Base-by-base conservation (phyloP, 257 asterid species). In the Sherardia arvensis region DNA sequence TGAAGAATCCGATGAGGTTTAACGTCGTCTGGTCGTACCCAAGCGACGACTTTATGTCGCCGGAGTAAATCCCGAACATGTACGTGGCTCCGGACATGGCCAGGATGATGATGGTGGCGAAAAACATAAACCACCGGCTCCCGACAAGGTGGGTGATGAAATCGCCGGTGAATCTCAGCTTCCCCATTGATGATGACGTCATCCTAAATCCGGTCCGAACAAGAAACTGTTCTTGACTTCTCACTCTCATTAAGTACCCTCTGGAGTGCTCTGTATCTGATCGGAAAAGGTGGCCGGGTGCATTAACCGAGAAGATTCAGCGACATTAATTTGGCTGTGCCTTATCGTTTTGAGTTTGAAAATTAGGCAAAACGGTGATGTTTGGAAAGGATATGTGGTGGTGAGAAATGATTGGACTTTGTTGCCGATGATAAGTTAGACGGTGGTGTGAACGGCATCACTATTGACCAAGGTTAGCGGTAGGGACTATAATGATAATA, bases 11-110 rank as follows among this genome's bases (percentile, higher is more conserved):
- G 10, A 85, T 29, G 25, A 83, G 61, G 55, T 83, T 85, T 7
- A 85, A 27, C 6, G 94, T 85, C 18, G 83, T 79, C 32, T 86
- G 94, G 30, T 83, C 91, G 48, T 86, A 86, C 0, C 86, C 91
- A 0, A 81, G 72, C 10, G 90, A 62, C 2, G 82, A 47, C 17
- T 86, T 86, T 59, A 86, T 71, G 20, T 79, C 85, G 5, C 65
- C 75, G 1, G 90, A 83, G 64, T 83, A 86, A 14, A 80, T 64
- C 1, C 88, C 91, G 38, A 83, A 86, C 75, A 86, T 81, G 79
- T 83, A 86, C 4, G 86, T 79, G 3, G 90, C 85, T 9, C 94
- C 94, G 0, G 94, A 62, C 78, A 73, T 61, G 47, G 91, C 69
- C 83, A 86, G 74, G 66, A 86, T 81, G 14, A 86, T 69, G 14